Evolutionary conservation across 768 basidiomycete species (phyloP).

Genomic region (Tricholoma matsutake): DNA sequence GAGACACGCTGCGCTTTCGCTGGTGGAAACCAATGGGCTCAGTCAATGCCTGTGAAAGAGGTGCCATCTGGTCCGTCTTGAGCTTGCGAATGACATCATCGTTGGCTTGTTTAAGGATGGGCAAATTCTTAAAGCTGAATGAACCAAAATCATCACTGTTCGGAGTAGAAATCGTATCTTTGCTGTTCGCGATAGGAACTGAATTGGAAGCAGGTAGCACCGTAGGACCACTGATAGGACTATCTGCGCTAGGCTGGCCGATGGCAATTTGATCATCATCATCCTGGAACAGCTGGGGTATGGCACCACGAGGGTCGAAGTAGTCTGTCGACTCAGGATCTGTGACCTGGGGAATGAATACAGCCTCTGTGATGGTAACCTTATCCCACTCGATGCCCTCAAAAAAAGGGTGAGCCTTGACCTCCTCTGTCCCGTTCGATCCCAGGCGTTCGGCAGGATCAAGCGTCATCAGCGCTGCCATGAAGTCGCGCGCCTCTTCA

Average conservation of each 20-base stretch:
- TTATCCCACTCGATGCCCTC: constrained; percentile 90
- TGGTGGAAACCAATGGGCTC: constrained; percentile 57
- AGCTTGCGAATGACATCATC: constrained; percentile 97
- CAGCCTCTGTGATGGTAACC: constrained; percentile 83
- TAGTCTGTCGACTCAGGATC: constrained; percentile 99
- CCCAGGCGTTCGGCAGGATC: constrained; percentile 83
- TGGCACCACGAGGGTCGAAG: constrained; percentile 94
- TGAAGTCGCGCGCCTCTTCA: constrained; percentile 85
- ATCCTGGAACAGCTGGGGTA: constrained; percentile 88
- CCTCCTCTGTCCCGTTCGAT: constrained; percentile 83
- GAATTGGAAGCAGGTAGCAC: constrained; percentile 43
- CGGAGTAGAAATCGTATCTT: constrained; percentile 44
- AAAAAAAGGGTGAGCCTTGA: constrained; percentile 91
- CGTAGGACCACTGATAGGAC: constrained; percentile 38
- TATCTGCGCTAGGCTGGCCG: constrained; percentile 46
- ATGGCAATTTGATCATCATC: constrained; percentile 74
- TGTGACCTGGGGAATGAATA: constrained; percentile 91
- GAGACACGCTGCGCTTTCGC: constrained; percentile 80
- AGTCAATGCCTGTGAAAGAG: constrained; percentile 69
- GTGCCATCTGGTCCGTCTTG: constrained; percentile 84
- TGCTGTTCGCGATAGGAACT: constrained; percentile 33
- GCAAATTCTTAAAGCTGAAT: constrained; percentile 97
- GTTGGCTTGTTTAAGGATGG: constrained; percentile 94
- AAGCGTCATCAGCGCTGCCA: constrained; percentile 78
- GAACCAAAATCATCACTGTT: constrained; percentile 92